Conservation (phyloP, 805 yeast genomes). For the Scheffersomyces amazonensis region DNA sequence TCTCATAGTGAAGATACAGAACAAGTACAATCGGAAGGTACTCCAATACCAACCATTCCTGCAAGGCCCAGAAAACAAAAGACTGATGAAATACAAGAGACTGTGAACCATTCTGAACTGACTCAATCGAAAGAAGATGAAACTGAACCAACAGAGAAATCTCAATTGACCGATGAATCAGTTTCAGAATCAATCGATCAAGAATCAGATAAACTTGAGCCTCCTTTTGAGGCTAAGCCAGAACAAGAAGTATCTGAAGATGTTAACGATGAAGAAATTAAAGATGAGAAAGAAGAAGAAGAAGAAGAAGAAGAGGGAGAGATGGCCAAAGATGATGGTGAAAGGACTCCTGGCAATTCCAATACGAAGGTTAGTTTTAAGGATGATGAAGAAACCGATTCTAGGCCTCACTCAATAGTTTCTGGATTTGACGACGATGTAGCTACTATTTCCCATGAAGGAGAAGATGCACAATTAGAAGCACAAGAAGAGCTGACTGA, state of each 20-base stretch:
- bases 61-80: too few species aligned
- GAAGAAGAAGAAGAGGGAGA: neutral
- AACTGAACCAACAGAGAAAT: too few species aligned
- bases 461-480: conserved; percentile 9
- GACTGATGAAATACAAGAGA: too few species aligned
- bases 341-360: conserved; percentile 30
- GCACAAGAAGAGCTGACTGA: conserved; percentile 1
- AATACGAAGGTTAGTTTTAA: conserved; percentile 26
- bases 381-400: conserved; percentile 18
- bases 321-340: conserved; percentile 27
- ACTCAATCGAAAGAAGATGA: too few species aligned
- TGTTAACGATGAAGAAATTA: neutral
- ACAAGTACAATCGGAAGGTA: neutral
- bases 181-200: neutral
- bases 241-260: neutral
- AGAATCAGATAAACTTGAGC: neutral
- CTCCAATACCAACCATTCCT: conserved; percentile 7
- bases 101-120: too few species aligned
- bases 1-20: too few species aligned
- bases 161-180: neutral
- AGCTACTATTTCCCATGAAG: conserved; percentile 27
- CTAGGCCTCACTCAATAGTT: conserved; percentile 11
- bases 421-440: conserved; percentile 29
- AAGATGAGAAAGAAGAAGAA: neutral
- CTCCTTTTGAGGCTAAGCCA: too few species aligned